Evolutionary conservation across 1,284 basidiomycete genomes (phyloP).

Genomic region (Puccinia novopanici): DNA sequence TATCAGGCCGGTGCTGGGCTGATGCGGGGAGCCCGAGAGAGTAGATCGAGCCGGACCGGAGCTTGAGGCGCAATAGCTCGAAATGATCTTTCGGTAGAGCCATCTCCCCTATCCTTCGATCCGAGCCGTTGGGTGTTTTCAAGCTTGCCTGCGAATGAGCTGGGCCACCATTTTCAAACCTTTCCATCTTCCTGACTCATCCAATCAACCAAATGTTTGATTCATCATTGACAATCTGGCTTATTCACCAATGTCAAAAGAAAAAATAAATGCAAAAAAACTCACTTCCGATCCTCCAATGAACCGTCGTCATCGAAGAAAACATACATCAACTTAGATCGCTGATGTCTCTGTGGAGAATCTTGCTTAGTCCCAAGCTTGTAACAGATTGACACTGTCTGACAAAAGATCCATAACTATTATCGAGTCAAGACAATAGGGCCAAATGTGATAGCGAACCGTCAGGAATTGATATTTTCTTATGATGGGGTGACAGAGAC

Average conservation of each 20-base stretch:
- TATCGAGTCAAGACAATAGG: background rate
- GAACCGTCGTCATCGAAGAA: conserved; percentile 1
- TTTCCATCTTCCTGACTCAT: conserved; percentile 8
- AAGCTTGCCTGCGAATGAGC: background rate
- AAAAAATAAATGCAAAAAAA: background rate
- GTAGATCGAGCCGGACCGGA: conserved; percentile 10
- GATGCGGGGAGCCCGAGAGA: background rate
- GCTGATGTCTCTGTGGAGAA: background rate
- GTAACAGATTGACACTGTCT: background rate
- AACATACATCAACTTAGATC: conserved; percentile 26
- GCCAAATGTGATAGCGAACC: background rate
- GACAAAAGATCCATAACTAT: conserved; percentile 35
- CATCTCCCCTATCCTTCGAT: conserved; percentile 31
- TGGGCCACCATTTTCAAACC: conserved; percentile 8
- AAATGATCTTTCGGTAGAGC: conserved; percentile 15
- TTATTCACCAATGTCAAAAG: background rate
- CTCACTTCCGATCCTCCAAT: background rate
- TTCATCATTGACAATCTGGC: background rate
- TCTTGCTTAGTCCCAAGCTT: background rate
- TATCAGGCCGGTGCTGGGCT: background rate
- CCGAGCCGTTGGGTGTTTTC: background rate
- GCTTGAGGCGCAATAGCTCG: conserved; percentile 1
- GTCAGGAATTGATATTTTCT: background rate
- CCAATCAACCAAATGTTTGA: background rate
- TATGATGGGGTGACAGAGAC: background rate